Evolutionary conservation across 2,329 filamentous ascomycete genomes (phyloP).

Genomic region (Penicillium sp.): DNA sequence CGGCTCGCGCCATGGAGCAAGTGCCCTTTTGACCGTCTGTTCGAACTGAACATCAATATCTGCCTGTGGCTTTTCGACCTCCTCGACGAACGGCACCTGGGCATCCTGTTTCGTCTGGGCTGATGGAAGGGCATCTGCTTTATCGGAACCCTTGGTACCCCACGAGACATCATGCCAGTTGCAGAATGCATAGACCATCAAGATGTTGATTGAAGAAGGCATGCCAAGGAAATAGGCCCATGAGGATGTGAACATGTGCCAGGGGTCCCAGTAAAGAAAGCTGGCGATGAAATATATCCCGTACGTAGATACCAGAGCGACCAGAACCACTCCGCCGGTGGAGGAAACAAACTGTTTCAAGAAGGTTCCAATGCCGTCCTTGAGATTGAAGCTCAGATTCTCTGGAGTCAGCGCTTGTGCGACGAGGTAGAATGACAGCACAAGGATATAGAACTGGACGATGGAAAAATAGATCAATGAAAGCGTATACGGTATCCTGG

Average conservation of each 20-base stretch:
- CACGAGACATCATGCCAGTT: slow-evolving; percentile 99
- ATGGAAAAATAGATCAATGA: slow-evolving; percentile 84
- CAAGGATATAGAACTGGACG: slow-evolving; percentile 61
- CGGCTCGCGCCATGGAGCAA: slow-evolving; percentile 75
- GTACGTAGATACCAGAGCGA: slow-evolving; percentile 87
- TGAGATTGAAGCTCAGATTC: slow-evolving; percentile 73
- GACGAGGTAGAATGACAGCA: slow-evolving; percentile 67
- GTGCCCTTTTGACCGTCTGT: slow-evolving; percentile 85
- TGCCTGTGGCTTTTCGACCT: slow-evolving; percentile 90
- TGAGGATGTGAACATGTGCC: slow-evolving; percentile 99
- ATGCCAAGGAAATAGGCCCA: slow-evolving; percentile 85
- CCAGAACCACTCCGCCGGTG: slow-evolving; percentile 78
- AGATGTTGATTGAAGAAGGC: slow-evolving; percentile 95
- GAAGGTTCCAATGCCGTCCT: slow-evolving; percentile 63
- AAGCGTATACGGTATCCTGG: slow-evolving; percentile 82
- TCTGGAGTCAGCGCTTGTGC: slow-evolving; percentile 65
- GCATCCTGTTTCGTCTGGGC: slow-evolving; percentile 83
- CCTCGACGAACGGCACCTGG: slow-evolving; percentile 83
- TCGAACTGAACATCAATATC: slow-evolving; percentile 97
- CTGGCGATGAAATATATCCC: slow-evolving; percentile 93
- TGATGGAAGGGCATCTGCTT: slow-evolving; percentile 83
- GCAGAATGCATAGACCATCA: slow-evolving; percentile 98
- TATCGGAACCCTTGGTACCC: slow-evolving; percentile 97
- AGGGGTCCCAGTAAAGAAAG: slow-evolving; percentile 93
- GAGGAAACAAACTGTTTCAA: slow-evolving; percentile 77